Base-by-base conservation (phyloP, 257 asterid species). In the Penstemon barbatus region DNA sequence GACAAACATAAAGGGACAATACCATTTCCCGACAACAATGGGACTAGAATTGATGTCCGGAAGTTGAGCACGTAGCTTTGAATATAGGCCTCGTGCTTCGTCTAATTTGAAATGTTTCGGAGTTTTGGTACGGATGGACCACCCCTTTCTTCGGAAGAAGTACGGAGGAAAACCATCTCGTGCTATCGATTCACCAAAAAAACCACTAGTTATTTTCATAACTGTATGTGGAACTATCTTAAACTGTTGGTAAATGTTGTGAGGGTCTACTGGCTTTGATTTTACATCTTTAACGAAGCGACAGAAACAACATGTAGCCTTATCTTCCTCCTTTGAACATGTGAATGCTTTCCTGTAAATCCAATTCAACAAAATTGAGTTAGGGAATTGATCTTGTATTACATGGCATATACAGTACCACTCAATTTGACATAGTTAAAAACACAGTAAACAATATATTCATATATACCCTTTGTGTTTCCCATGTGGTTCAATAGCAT, bases 281-380 rank as follows among this genome's bases (percentile, higher is more conserved):
- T 80, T 82, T 6, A 77, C 69, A 15, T 89, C 92, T 58, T 59
- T 74, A 19, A 82, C 60, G 62, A 78, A 60, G 1, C 74, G 83
- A 52, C 85, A 82, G 76, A 85, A 83, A 51, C 85, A 89, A 52
- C 89, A 83, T 8, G 65, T 72, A 13, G 25, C 8, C 71, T 15
- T 81, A 18, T 84, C 90, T 25, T 85, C 95, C 66, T 85, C 95
- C 18, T 42, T 82, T 1, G 95, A 89, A 74, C 91, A 87, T 15
- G 84, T 75, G 48, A 71, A 72, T 5, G 87, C 92, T 73, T 89
- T 73, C 74, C 95, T 89, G 74, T 6, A 71, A 51, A 69, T 11
- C 33, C 11, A 72, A 56, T 37, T 44, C 7, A 36, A 46, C 50
- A 11, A 19, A 74, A 8, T 19, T 36, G 4, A 3, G 38, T 38